Base-by-base conservation (phyloP, 2,329 filamentous ascomycete species). In the Penicillium sp. region DNA sequence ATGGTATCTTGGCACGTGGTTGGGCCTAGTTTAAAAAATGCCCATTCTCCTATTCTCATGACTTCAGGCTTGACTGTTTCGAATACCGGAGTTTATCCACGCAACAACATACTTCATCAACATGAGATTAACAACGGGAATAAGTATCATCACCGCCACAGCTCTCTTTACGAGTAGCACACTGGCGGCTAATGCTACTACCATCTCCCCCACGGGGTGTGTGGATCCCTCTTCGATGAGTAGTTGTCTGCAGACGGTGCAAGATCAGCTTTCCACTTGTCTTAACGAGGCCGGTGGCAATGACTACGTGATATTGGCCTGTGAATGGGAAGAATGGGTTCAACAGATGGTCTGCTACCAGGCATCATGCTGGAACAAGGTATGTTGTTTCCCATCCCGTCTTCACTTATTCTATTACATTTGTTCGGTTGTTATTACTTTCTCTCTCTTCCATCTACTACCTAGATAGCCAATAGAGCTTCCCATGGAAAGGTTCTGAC, bases 311-410 rank as follows among this genome's bases (percentile, higher is more conserved):
- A 18, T 48, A 7, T 28, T 52, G 26, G 43, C 43, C n/a, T 57
- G 55, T 26, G 30, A 47, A 33, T 57, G 49, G 49, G 63, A 64
- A 43, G 46, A 63, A 43, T 66, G 67, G 61, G 63, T 70, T 57
- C 72, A 74, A 55, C 73, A 72, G 64, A 73, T 73, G 64, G 66
- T 71, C 11, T 57, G 55, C 42, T 57, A 57, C 40, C 55, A 57
- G 2, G 61, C 68, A 24, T 62, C 63, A 21, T 75, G 71, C 63
- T 75, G 72, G 72, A 75, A 75, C 57, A 65, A 69, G 56, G 67
- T 70, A 62, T 23, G 40, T 23, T 12, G n/a, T 8, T 4, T 16
- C n/a, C 40, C 14, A 23, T 20, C 8, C 8, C 26, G 8, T 28
- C 8, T 28, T 28, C 26, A 28, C 26, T 28, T 28, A 4, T 5